Evolutionary conservation across 1,284 basidiomycete genomes (phyloP).

Genomic region (Boletus subluridellus): DNA sequence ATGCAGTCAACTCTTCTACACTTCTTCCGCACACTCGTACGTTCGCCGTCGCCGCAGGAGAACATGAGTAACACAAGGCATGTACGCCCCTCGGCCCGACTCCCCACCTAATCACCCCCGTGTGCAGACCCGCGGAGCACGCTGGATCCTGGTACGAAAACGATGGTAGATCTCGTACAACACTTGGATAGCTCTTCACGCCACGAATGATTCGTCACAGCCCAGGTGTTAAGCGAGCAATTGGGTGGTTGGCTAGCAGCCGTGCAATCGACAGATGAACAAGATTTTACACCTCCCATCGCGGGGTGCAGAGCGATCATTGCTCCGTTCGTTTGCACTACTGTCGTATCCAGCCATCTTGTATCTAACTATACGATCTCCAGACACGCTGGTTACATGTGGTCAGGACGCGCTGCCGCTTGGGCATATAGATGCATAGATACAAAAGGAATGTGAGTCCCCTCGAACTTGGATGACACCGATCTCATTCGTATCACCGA

Average conservation of each 20-base stretch:
- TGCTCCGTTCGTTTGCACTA: slow-evolving; percentile 69
- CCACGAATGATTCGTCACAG: slow-evolving; percentile 40
- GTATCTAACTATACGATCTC: slow-evolving; percentile 9
- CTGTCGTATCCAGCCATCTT: slow-evolving; percentile 1
- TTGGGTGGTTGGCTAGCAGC: slow-evolving; percentile 62
- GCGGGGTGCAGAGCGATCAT: slow-evolving; percentile 86
- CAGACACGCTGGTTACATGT: slow-evolving; percentile 95
- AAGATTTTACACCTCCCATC: slow-evolving; percentile 60
- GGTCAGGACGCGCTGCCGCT: slow-evolving; percentile 91
- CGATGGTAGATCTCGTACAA: slow-evolving; percentile 48
- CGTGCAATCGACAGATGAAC: slow-evolving; percentile 51
- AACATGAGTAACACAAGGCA: slow-evolving; percentile 30
- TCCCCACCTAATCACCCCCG: not conserved
- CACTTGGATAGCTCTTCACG: slow-evolving; percentile 6
- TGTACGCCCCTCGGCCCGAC: slow-evolving; percentile 2
- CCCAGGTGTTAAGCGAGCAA: slow-evolving; percentile 53
- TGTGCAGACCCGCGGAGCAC: slow-evolving; percentile 67
- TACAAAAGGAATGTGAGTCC: slow-evolving; percentile 68
- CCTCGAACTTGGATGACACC: not conserved
- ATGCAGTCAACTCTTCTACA: slow-evolving; percentile 23
- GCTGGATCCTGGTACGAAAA: slow-evolving; percentile 89
- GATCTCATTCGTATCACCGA: slow-evolving; percentile 13
- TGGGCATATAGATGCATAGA: slow-evolving; percentile 95
- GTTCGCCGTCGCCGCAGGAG: slow-evolving; percentile 2
- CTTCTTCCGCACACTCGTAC: slow-evolving; percentile 18